Evolutionary conservation across 2,329 filamentous ascomycete species (phyloP).

Genomic region (Colletotrichum liriopes): DNA sequence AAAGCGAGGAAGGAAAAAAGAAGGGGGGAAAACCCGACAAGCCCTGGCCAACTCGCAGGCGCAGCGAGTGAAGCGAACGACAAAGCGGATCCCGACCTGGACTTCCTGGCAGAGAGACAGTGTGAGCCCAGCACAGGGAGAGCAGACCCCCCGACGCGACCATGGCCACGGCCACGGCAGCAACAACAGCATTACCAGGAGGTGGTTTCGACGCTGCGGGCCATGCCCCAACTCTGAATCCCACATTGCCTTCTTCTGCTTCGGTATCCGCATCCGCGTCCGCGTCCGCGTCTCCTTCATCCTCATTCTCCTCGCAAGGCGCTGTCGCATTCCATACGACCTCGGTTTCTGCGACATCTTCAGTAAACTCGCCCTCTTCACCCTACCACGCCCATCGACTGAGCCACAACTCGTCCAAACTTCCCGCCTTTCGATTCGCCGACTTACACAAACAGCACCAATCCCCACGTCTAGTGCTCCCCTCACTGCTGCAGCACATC

Average conservation of each 20-base stretch:
- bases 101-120: constrained; percentile 6
- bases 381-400: constrained; percentile 64
- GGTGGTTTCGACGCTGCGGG: constrained; percentile 41
- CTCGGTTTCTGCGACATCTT: constrained; percentile 22
- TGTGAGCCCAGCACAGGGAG: background rate
- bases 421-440: constrained; percentile 69
- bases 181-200: constrained; percentile 22
- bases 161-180: constrained; percentile 36
- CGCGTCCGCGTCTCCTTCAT: constrained; percentile 37
- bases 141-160: constrained; percentile 27
- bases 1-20: background rate
- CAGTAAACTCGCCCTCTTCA: constrained; percentile 43
- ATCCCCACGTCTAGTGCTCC: constrained; percentile 43
- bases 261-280: constrained; percentile 35
- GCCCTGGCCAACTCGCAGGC: constrained; percentile 28
- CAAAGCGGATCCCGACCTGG: constrained; percentile 35
- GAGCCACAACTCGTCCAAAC: constrained; percentile 69
- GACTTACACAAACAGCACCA: constrained; percentile 61
- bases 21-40: constrained; percentile 16
- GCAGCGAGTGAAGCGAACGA: constrained; percentile 33
- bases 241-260: constrained; percentile 40
- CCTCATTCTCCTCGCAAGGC: constrained; percentile 34
- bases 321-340: constrained; percentile 32
- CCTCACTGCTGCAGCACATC: constrained; percentile 54
- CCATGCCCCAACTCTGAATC: constrained; percentile 40